Evolutionary conservation across 208 protist species (phyloP).

Genomic region (Leishmania tropica): DNA sequence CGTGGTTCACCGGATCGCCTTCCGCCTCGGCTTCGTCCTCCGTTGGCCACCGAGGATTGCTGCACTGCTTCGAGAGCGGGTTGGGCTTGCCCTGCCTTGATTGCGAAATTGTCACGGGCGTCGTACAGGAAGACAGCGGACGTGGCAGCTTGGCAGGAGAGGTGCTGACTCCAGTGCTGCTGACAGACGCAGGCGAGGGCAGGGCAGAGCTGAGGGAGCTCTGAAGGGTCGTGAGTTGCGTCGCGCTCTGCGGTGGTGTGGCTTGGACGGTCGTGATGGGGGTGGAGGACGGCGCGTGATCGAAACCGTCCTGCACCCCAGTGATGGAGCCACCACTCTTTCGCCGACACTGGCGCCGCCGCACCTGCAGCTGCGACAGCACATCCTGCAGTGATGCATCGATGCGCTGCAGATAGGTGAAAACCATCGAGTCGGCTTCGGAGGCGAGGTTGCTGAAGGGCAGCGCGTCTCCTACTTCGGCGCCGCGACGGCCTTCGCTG

Average conservation of each 20-base stretch:
- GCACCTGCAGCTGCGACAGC: conserved; percentile 12
- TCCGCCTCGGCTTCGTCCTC: background rate
- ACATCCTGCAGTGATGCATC: conserved; percentile 25
- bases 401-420: conserved; percentile 22
- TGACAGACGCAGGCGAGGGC: background rate
- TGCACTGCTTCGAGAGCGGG: background rate
- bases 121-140: background rate
- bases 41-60: conserved; percentile 21
- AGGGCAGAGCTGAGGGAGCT: background rate
- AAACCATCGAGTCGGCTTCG: conserved; percentile 19
- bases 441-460: conserved; percentile 13
- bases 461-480: background rate
- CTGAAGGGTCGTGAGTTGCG: too few relatives aligned
- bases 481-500: background rate
- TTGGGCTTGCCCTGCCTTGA: background rate
- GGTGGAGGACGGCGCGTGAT: background rate
- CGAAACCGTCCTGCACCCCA: background rate
- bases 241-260: too few relatives aligned
- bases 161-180: too few relatives aligned
- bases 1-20: too few relatives aligned
- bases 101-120: background rate
- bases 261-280: background rate
- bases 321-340: background rate
- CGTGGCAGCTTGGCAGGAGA: conserved; percentile 1
- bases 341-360: background rate